A percentile compares a stretch with the other conserved stretches of the same genome.
phyloP scores from a whole-genome alignment of 2,329 filamentous ascomycete species.

The Ceratocystis colombiana region DNA sequence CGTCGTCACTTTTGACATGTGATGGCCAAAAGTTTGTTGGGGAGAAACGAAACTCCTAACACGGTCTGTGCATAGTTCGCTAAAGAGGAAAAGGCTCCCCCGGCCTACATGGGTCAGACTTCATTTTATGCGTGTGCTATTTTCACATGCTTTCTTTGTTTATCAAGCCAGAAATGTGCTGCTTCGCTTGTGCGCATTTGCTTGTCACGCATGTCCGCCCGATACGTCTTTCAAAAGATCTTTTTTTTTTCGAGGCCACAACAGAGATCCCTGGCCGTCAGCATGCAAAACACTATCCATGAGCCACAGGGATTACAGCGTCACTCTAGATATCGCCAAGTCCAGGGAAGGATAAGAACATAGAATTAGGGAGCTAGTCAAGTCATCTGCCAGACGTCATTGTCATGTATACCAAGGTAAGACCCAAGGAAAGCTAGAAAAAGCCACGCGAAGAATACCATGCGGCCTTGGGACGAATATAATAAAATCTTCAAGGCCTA shows the following conservation, averaged over 20 bases:
- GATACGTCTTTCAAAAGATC: not conserved
- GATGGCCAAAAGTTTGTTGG: conserved; percentile 10
- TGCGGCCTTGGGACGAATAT: too few species aligned
- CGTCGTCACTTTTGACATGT: conserved; percentile 5
- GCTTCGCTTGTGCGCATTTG: not conserved
- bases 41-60: conserved; percentile 9
- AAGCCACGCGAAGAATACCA: not conserved
- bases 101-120: conserved; percentile 3
- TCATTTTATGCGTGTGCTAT: conserved; percentile 1
- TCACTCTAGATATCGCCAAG: not conserved
- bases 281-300: not conserved
- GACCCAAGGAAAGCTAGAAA: not conserved
- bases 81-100: not conserved
- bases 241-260: conserved; percentile 1
- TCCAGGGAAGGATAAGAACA: not conserved
- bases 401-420: not conserved
- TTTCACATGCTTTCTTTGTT: conserved; percentile 16
- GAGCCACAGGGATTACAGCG: not conserved
- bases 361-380: not conserved
- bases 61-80: conserved; percentile 5
- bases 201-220: not conserved
- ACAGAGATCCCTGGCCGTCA: not conserved
- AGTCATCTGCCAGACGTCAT: not conserved
- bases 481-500: too few species aligned
- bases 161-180: not conserved